A percentile compares a stretch with the other conserved stretches of the same genome.
Evolutionary conservation across 306 rosid species (phyloP).

Genomic region (Lotus japonicus): DNA sequence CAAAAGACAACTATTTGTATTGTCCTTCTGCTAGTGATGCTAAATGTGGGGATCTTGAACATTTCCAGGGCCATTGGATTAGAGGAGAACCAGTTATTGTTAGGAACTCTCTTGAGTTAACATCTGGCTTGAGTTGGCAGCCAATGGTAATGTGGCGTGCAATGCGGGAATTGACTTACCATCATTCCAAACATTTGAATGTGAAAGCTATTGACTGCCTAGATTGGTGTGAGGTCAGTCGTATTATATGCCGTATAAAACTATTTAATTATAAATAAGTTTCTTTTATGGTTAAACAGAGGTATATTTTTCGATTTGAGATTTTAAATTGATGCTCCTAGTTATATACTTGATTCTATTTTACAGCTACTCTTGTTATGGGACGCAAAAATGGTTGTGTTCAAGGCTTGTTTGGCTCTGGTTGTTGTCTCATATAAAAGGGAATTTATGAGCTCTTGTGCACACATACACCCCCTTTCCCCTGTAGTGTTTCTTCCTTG

Average conservation of each 20-base stretch:
- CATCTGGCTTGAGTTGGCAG: conserved; percentile 69
- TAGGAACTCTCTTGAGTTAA: conserved; percentile 47
- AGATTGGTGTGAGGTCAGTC: conserved; percentile 68
- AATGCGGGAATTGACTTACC: conserved; percentile 41
- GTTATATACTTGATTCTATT: not conserved
- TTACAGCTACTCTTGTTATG: not conserved
- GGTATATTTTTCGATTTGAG: not conserved
- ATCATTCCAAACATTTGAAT: conserved; percentile 7
- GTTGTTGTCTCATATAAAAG: not conserved
- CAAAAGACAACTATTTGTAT: conserved; percentile 48
- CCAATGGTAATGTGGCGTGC: conserved; percentile 78
- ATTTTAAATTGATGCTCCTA: not conserved
- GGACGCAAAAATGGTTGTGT: not conserved
- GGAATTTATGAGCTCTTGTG: not conserved
- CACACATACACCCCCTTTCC: not conserved
- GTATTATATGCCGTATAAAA: not conserved
- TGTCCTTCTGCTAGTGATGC: conserved; percentile 43
- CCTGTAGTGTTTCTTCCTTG: not conserved
- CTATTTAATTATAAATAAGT: not conserved
- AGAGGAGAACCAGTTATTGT: conserved; percentile 63
- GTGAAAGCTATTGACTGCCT: conserved; percentile 56
- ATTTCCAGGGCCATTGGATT: conserved; percentile 61
- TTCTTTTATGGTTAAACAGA: not conserved
- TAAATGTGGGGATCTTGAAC: conserved; percentile 39
- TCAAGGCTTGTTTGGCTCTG: not conserved